Base-by-base conservation (phyloP, 345 rosid species). In the Arabis hirsuta region DNA sequence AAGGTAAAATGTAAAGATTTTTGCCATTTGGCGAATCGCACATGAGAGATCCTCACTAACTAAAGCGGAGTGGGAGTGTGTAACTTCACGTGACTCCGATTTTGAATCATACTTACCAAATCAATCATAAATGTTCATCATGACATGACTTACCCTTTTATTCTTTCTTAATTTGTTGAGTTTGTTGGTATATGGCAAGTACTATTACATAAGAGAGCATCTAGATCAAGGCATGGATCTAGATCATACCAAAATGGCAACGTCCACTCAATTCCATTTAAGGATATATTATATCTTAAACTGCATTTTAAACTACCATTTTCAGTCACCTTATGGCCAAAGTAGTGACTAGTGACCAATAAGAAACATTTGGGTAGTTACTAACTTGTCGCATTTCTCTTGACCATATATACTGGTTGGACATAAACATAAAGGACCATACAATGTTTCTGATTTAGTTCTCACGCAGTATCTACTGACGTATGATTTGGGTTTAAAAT, bases 41-140 rank as follows among this genome's bases (percentile, higher is more conserved):
- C 38, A 26, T 26, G 9, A 58, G 13, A 47, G 10, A 22, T 14
- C 53, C 20, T 19, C 52, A 10, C 14, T 62, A 29, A 46, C 54
- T 45, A 26, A 31, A 62, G 55, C 27, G 13, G 26, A 52, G 20
- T 51, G n/a, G n/a, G 47, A 50, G 71, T 39, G 71, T 39, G 7
- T 26, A n/a, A 29, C 24, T 60, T 71, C 75, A 60, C 60, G 53
- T 51, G 60, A 71, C 27, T 61, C 68, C 3, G 52, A 31, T 51
- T 39, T 27, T 39, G 20, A 70, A 27, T 60, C 31, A 27, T 48
- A 70, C 36, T 48, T 48, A 42, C 60, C 54, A 42, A n/a, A 60
- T 51, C 53, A 62, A 42, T 52, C 46, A 39, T 29, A n/a, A 9
- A 66, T 50, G 58, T 48, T 64, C 7, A 32, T 50, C 27, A 32